Percentiles rank a stretch among this genome's conserved stretches.
These are phyloP conservation scores for Inga oerstediana DNA, from an alignment of 306 rosid species.

Conservation along the genomic window DNA sequence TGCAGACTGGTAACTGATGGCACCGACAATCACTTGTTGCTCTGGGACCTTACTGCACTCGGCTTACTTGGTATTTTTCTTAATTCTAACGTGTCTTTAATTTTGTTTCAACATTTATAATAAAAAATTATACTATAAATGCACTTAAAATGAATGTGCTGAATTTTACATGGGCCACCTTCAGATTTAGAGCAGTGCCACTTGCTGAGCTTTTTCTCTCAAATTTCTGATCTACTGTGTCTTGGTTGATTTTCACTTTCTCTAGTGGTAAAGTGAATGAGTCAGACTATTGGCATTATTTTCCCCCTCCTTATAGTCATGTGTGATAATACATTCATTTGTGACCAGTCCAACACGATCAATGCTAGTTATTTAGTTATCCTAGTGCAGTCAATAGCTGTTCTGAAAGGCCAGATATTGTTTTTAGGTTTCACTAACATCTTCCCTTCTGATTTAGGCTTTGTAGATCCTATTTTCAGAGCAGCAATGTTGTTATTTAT, in stretches of 20 bases:
- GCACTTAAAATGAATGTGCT: not conserved
- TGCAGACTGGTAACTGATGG: slow-evolving; percentile 75
- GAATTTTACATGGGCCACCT: not conserved
- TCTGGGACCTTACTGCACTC: slow-evolving; percentile 71
- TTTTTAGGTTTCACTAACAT: not conserved
- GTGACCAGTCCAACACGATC: not conserved
- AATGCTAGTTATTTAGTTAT: not conserved
- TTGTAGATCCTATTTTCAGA: not conserved
- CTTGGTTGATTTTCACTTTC: slow-evolving; percentile 8
- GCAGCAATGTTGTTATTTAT: not conserved
- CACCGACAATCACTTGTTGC: slow-evolving; percentile 72
- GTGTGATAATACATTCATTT: not conserved
- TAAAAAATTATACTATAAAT: not conserved
- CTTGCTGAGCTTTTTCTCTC: not conserved
- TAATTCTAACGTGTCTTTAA: not conserved
- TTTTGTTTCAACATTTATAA: not conserved
- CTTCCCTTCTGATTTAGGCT: not conserved
- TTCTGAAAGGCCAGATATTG: not conserved
- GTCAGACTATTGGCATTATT: not conserved
- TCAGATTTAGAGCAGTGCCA: not conserved
- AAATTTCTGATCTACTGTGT: not conserved
- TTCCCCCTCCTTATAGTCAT: not conserved
- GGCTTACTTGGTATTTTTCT: slow-evolving; percentile 57
- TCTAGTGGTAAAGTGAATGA: not conserved
- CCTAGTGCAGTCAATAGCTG: not conserved